Evolutionary conservation across 768 basidiomycete genomes (phyloP).

Genomic region (Mrakia blollopis): DNA sequence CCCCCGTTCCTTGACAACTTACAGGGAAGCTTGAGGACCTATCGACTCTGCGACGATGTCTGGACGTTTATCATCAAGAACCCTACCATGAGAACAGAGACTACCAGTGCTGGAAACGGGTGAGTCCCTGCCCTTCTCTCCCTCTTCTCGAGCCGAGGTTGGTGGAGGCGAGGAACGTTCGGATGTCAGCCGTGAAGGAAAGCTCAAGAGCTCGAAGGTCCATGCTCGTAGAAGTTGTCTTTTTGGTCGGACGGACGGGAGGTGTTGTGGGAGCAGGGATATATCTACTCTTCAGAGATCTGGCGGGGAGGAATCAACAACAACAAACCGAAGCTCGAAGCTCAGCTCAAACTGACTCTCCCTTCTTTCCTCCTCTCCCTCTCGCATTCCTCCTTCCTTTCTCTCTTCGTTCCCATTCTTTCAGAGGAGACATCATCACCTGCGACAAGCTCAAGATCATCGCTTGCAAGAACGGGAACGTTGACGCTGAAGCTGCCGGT

Average conservation of each 20-base stretch:
- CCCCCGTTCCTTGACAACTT: not conserved
- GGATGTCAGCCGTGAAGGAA: conserved; percentile 2
- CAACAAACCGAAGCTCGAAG: not conserved
- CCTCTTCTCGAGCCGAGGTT: not conserved
- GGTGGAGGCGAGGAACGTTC: conserved; percentile 18
- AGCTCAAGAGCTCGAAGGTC: conserved; percentile 34
- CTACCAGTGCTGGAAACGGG: conserved; percentile 31
- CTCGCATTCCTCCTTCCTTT: not conserved
- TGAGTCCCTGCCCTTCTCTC: conserved; percentile 15
- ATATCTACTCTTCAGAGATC: too few relatives aligned
- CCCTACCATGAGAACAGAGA: conserved; percentile 89
- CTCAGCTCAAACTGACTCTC: conserved; percentile 12
- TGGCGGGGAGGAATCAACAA: too few relatives aligned
- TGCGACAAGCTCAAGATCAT: conserved; percentile 86
- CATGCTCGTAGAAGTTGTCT: not conserved
- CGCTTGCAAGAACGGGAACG: conserved; percentile 93
- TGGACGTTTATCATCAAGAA: conserved; percentile 98
- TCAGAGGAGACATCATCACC: conserved; percentile 44
- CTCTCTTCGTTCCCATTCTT: conserved; percentile 53
- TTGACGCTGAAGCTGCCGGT: conserved; percentile 58
- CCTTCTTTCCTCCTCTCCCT: not conserved
- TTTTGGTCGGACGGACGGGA: not conserved
- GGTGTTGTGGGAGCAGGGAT: too few relatives aligned
- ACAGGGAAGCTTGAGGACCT: conserved; percentile 85
- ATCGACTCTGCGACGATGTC: conserved; percentile 85